Evolutionary conservation across 1,284 basidiomycete species (phyloP).

Genomic region (Pyrrhoderma noxium): DNA sequence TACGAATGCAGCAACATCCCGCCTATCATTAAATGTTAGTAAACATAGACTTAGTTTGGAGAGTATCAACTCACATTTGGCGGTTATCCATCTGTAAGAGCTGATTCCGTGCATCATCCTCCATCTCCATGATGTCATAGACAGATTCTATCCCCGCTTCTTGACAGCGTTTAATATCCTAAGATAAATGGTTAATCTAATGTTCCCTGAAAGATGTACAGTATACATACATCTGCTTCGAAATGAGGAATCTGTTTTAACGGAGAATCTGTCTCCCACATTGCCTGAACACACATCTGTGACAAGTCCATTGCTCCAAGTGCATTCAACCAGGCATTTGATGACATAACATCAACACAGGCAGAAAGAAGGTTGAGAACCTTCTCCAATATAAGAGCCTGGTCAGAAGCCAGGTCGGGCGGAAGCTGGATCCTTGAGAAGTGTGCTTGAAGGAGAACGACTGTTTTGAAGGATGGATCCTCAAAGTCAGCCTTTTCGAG

Average conservation of each 20-base stretch:
- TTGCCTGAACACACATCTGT: constrained; percentile 99
- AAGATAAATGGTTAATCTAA: constrained; percentile 3
- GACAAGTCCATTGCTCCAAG: constrained; percentile 96
- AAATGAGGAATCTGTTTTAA: constrained; percentile 96
- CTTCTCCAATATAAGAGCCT: constrained; percentile 80
- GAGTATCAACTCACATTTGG: constrained; percentile 80
- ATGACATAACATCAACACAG: constrained; percentile 97
- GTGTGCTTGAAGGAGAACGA: constrained; percentile 93
- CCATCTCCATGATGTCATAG: constrained; percentile 96
- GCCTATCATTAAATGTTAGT: constrained; percentile 36
- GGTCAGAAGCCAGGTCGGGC: constrained; percentile 90
- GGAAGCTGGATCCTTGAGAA: constrained; percentile 90
- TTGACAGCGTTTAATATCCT: constrained; percentile 84
- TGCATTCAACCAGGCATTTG: constrained; percentile 91
- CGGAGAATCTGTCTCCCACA: constrained; percentile 95
- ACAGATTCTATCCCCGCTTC: constrained; percentile 76
- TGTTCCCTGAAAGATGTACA: background rate
- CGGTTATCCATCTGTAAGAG: constrained; percentile 80
- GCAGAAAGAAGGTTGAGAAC: constrained; percentile 87
- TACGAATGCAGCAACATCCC: constrained; percentile 87
- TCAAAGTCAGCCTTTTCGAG: constrained; percentile 81
- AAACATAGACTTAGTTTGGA: background rate
- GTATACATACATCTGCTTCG: constrained; percentile 60
- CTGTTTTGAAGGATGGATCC: constrained; percentile 96
- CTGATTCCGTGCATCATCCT: constrained; percentile 79